phyloP scores from a whole-genome alignment of 23 red algal genomes.

The Gracilaria gracilis region DNA sequence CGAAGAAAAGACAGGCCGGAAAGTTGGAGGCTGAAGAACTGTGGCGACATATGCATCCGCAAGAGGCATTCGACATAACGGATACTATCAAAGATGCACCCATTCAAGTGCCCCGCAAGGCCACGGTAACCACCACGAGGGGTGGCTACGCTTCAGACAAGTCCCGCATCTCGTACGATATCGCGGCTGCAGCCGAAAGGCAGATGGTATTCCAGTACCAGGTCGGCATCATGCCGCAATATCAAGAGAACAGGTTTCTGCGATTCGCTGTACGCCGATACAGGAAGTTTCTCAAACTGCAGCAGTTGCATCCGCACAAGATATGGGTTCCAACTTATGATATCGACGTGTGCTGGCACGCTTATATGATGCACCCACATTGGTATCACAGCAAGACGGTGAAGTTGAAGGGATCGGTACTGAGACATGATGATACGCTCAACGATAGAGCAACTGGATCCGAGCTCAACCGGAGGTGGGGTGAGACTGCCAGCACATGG shows the following conservation, averaged over 20 bases:
- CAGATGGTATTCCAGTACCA: constrained; percentile 65
- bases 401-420: constrained; percentile 7
- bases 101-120: not conserved
- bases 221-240: constrained; percentile 60
- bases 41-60: constrained; percentile 28
- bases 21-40: not conserved
- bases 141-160: not conserved
- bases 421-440: constrained; percentile 46
- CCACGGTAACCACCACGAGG: not conserved
- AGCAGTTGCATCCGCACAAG: not conserved
- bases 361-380: constrained; percentile 52
- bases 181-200: constrained; percentile 32
- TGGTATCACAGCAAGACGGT: constrained; percentile 32
- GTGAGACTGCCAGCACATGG: constrained; percentile 20
- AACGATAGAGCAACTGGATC: constrained; percentile 38
- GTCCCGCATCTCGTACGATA: constrained; percentile 31
- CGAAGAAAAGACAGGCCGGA: not conserved
- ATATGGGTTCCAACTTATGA: constrained; percentile 55
- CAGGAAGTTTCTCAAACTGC: constrained; percentile 32
- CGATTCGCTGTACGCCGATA: constrained; percentile 15
- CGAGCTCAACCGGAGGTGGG: not conserved
- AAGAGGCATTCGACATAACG: constrained; percentile 38
- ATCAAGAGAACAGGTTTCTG: constrained; percentile 31
- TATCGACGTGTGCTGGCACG: constrained; percentile 59
- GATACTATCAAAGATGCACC: constrained; percentile 7